Evolutionary conservation across 164 flowering plant species (phyloP).

Genomic region (Platanus orientalis): DNA sequence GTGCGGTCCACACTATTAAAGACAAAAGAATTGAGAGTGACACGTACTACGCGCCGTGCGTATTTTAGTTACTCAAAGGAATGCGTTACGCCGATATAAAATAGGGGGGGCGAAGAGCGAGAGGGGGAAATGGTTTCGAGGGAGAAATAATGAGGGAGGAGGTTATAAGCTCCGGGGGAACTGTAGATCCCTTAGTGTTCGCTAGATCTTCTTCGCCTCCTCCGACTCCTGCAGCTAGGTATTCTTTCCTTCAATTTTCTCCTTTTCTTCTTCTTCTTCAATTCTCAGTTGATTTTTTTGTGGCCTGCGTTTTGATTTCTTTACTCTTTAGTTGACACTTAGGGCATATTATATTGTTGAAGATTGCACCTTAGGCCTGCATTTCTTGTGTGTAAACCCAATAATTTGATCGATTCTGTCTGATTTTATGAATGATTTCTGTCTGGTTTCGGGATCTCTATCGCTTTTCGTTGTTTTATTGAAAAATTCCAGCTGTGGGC

Average conservation of each 20-base stretch:
- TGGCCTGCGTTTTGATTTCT: not conserved
- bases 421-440: not conserved
- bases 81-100: not conserved
- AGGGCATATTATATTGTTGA: not conserved
- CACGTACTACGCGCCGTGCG: conserved; percentile 10
- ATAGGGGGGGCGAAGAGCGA: not conserved
- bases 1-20: no score
- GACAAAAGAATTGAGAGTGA: no score
- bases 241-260: not conserved
- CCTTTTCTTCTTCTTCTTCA: not conserved
- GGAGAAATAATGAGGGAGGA: conserved; percentile 53
- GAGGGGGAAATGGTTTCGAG: not conserved
- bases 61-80: not conserved
- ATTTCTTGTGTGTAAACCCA: not conserved
- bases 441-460: no score
- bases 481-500: no score
- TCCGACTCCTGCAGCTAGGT: conserved; percentile 65
- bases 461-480: no score
- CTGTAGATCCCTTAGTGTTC: conserved; percentile 31
- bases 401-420: not conserved
- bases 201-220: conserved; percentile 45
- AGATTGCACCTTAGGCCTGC: not conserved
- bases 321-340: not conserved
- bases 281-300: not conserved
- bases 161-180: conserved; percentile 51